Evolutionary conservation across 2,329 filamentous ascomycete species (phyloP), one percentile per base, ranked within the genome.

Genomic region (Neofusicoccum sp.): DNA sequence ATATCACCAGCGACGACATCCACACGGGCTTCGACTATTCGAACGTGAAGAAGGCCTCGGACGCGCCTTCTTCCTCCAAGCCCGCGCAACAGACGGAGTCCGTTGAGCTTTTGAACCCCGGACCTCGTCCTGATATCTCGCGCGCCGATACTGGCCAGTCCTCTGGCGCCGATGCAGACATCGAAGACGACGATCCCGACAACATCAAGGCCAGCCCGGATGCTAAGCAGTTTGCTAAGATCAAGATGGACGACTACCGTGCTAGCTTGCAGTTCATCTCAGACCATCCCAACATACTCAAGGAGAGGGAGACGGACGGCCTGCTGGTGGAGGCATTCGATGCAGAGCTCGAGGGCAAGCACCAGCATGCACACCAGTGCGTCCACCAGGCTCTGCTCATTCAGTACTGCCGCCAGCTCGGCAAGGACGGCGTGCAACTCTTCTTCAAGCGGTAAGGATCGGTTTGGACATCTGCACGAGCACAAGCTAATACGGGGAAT

Each of bases 291-390:
- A 79, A 89, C 66, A 88, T 99, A 60, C 80, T 98, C 37, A 83
- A 86, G 0, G 93, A 98, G 78, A 87, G 85, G 67, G 93, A 98
- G 76, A 95, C 93, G 1, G 94, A 99, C 73, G 94, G 92, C 14
- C 83, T 99, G 8, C 83, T 99, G 12, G 88, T 97, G 56, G 87
- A 97, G 77, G 95, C 93, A 0, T 98, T 99, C 78, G 93, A 97
- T 74, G 87, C 89, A 0, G 90, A 94, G 67, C 85, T 96, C 64
- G 88, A 92, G 67, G 86, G 87, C 62, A 87, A 91, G 67, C 86
- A 89, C 62, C 89, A 91, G n/a, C 86, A 89, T 68, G 88, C 92
- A 3, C 86, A 89, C 52, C 91, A 94, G 75, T 97, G 89, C 77
- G 93, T 99, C 28, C 95, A 99, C 78, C 93, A 98, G 75, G 94